phyloP scores from a whole-genome alignment of 2,329 filamentous ascomycete genomes.

The Massarina eburnea region DNA sequence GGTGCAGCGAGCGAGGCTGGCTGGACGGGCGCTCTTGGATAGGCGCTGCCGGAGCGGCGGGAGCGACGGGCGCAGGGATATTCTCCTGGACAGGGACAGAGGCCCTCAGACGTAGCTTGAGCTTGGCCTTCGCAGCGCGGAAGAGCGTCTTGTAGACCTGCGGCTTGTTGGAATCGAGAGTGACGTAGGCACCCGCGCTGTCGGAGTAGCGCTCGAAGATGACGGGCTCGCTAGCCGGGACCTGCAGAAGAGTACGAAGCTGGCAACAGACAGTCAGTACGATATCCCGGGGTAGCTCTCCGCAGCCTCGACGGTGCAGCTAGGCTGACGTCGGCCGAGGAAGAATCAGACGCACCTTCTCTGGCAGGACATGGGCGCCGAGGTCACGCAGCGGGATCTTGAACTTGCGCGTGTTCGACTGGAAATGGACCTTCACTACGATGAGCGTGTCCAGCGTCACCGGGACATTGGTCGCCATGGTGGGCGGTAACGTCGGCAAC shows the following conservation, averaged over 20 bases:
- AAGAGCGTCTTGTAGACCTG: constrained; percentile 96
- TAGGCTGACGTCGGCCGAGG: constrained; percentile 21
- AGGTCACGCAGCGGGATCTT: constrained; percentile 90
- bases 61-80: constrained; percentile 16
- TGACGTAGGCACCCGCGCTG: constrained; percentile 78
- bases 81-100: constrained; percentile 58
- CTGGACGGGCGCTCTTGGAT: constrained; percentile 11
- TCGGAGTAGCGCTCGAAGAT: constrained; percentile 93
- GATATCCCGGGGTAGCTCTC: constrained; percentile 6
- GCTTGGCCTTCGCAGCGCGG: constrained; percentile 94
- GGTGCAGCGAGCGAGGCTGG: constrained; percentile 23
- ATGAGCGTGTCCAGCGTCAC: constrained; percentile 71
- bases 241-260: constrained; percentile 66
- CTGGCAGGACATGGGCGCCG: constrained; percentile 69
- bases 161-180: constrained; percentile 73
- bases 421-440: constrained; percentile 80
- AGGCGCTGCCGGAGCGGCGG: constrained; percentile 12
- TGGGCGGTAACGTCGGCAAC: constrained; percentile 17
- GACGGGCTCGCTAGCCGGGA: constrained; percentile 63
- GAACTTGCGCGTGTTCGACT: constrained; percentile 76
- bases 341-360: constrained; percentile 68
- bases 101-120: constrained; percentile 88
- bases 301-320: constrained; percentile 11
- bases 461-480: constrained; percentile 48
- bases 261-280: constrained; percentile 21